Conservation (phyloP, 2,329 filamentous ascomycete genomes). For the Hymenoscyphus scutula region DNA sequence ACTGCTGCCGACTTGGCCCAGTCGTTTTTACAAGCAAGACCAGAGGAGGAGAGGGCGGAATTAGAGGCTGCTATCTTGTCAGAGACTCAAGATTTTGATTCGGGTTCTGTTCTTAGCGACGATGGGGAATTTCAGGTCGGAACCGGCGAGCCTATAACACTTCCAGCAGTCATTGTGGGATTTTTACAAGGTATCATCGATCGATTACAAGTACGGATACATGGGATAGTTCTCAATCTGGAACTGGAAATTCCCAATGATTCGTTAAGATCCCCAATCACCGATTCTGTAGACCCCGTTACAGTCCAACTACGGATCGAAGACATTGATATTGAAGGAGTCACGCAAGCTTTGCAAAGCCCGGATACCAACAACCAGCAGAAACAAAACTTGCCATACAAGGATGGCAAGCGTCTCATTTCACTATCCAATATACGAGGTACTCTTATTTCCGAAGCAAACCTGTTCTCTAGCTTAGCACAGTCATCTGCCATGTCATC, state of each 20-base stretch:
- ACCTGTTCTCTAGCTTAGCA: conserved; percentile 59
- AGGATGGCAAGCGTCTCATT: conserved; percentile 64
- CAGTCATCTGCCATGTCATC: conserved; percentile 58
- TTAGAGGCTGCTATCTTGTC: conserved; percentile 67
- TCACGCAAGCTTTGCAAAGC: conserved; percentile 43
- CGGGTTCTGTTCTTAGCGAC: conserved; percentile 59
- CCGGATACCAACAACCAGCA: conserved; percentile 34
- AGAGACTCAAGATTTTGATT: conserved; percentile 60
- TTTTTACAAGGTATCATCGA: conserved; percentile 75
- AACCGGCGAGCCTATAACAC: conserved; percentile 66
- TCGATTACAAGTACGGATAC: conserved; percentile 64
- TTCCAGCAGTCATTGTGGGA: conserved; percentile 68
- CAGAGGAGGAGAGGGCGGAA: conserved; percentile 61
- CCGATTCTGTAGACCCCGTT: conserved; percentile 48
- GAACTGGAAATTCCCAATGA: conserved; percentile 58
- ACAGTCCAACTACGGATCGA: conserved; percentile 66
- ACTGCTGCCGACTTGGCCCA: conserved; percentile 71
- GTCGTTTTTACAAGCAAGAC: conserved; percentile 74
- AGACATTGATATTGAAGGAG: conserved; percentile 63
- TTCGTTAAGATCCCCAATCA: conserved; percentile 37
- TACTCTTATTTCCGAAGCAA: conserved; percentile 65
- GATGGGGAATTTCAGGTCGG: conserved; percentile 60
- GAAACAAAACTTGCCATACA: conserved; percentile 39
- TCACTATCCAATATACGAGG: conserved; percentile 62
- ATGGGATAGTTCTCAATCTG: conserved; percentile 63